Evolutionary conservation across 1,284 basidiomycete genomes (phyloP).

Genomic region (Ceraceosorus guamensis): DNA sequence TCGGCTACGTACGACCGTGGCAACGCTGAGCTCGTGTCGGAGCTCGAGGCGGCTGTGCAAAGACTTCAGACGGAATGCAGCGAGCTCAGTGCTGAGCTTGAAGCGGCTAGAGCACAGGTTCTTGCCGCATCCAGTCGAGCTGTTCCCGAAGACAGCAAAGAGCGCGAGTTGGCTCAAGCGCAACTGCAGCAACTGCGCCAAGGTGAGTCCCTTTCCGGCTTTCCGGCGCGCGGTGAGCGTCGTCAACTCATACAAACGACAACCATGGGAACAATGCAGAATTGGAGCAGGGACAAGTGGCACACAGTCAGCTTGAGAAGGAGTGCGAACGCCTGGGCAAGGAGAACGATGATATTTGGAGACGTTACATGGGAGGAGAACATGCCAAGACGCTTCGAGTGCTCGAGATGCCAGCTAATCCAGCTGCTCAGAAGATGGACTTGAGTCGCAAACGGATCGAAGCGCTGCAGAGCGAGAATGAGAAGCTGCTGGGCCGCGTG

Average conservation of each 20-base stretch:
- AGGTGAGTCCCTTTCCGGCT: too few relatives aligned
- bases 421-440: slow-evolving; percentile 65
- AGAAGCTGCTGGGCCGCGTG: slow-evolving; percentile 55
- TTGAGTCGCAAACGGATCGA: slow-evolving; percentile 63
- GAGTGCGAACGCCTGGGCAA: slow-evolving; percentile 62
- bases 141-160: too few relatives aligned
- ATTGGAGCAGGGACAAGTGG: too few relatives aligned
- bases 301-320: slow-evolving; percentile 48
- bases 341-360: slow-evolving; percentile 64
- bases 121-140: too few relatives aligned
- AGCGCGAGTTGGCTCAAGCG: too few relatives aligned
- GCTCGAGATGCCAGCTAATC: slow-evolving; percentile 65
- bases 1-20: not conserved
- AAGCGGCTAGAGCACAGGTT: not conserved
- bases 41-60: slow-evolving; percentile 19
- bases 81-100: not conserved
- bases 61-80: not conserved
- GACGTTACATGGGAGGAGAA: slow-evolving; percentile 57
- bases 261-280: too few relatives aligned
- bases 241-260: too few relatives aligned
- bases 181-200: too few relatives aligned
- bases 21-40: slow-evolving; percentile 4
- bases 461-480: slow-evolving; percentile 66
- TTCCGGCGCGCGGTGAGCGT: too few relatives aligned
- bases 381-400: slow-evolving; percentile 67